phyloP scores from a whole-genome alignment of 176 grass and related monocot genomes.

The Luzula sylvatica region DNA sequence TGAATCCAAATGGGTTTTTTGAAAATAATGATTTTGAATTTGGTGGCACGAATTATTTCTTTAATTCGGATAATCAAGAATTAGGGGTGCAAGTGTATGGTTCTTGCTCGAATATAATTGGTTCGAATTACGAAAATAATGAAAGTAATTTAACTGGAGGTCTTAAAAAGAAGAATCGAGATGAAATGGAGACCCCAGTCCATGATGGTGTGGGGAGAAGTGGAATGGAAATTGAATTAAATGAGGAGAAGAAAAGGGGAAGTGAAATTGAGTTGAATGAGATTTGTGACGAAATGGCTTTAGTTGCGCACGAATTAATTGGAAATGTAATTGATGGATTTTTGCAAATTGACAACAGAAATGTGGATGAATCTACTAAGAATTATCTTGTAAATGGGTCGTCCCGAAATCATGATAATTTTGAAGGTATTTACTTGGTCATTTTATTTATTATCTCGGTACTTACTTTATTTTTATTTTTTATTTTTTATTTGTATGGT shows the following conservation, averaged over 20 bases:
- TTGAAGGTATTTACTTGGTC: conserved; percentile 9
- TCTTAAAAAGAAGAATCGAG: not conserved
- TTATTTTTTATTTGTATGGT: not conserved
- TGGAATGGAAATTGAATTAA: not conserved
- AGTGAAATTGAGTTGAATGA: conserved; percentile 20
- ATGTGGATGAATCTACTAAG: conserved; percentile 18
- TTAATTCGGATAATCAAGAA: not conserved
- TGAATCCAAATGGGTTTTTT: not conserved
- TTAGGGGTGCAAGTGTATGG: conserved; percentile 8
- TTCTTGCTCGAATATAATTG: conserved; percentile 11
- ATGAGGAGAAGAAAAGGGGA: not conserved
- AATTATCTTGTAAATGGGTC: conserved; percentile 27
- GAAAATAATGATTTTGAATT: conserved; percentile 33
- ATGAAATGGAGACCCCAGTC: not conserved
- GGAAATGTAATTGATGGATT: conserved; percentile 43
- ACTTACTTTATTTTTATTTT: conserved; percentile 5
- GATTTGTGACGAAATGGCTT: conserved; percentile 45
- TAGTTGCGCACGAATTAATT: conserved; percentile 37
- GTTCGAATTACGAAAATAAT: conserved; percentile 1
- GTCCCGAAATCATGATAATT: conserved; percentile 23
- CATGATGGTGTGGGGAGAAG: too few species aligned
- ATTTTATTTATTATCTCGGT: too few species aligned
- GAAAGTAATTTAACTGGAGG: not conserved
- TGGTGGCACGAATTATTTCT: conserved; percentile 15
- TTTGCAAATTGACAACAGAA: conserved; percentile 19